Base-by-base conservation (phyloP, 2,329 filamentous ascomycete genomes). In the Aspergillus oerlinghausenensis region DNA sequence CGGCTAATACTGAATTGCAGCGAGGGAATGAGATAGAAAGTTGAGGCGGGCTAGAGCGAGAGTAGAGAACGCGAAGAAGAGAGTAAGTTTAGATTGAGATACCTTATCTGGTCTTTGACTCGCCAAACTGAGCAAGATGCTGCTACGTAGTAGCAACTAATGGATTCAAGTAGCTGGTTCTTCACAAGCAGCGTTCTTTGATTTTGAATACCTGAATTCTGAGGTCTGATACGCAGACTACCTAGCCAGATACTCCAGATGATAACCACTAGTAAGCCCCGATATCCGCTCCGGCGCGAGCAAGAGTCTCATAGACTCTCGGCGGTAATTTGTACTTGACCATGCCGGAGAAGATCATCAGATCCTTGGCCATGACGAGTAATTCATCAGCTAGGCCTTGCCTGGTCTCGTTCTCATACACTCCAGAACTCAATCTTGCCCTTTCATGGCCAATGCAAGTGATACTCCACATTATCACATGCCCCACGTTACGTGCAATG, bases 291-390 rank as follows among this genome's bases (percentile, higher is more conserved):
- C 88, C 90, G 43, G 90, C 91, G 69, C 88, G 84, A 50, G 92
- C 92, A 68, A 97, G 78, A 61, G 88, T 89, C 79, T 97, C 93
- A 75, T 95, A 93, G 55, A 97, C 82, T 68, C 89, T 84, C 40
- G 90, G 88, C 51, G 91, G 90, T 77, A 97, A 83, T 68, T 94
- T 87, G 76, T 96, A 97, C 69, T 90, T 87, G 70, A 97, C 85
- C 81, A 96, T 86, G 55, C 92, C 93, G 17, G 92, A 93, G 79
- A 96, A 97, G 14, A 94, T 89, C 79, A 94, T 96, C 67, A 97
- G 76, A 74, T 97, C 93, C 73, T 92, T 86, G 42, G 90, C 92
- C 78, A 89, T 90, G 72, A 88, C 85, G 76, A 88, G 84, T 68
- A 95, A 79, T 67, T 88, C 82, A 56, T 88, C 85, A 52, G 88